Evolutionary conservation across 352 stramenopile species (phyloP), one percentile per base, ranked within the genome.

Genomic region (Pythium plurisporium): DNA sequence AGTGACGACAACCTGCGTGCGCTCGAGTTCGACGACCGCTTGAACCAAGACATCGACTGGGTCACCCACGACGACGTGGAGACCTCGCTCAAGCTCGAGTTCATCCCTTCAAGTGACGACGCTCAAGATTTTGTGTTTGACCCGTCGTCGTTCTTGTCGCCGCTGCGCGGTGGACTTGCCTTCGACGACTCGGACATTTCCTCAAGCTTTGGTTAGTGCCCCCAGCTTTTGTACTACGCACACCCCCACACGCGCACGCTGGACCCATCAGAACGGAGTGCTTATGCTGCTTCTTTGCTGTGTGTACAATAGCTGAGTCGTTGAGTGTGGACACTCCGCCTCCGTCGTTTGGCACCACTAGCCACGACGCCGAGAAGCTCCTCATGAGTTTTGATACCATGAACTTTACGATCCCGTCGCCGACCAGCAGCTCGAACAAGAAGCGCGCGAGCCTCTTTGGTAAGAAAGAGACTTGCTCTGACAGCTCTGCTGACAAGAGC

Each of bases 371-470:
- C 1, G 83, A 93, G 53, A 87, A 84, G 74, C 76, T 93, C 52
- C 67, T 93, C 54, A 93, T 93, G 83, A 91, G 83, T 64, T 93
- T 93, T 61, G 83, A 93, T 53, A 93, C 83, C 37, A 93, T 93
- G 83, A 70, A 77, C 54, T 93, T 91, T 52, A 84, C 74, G 40
- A 86, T 88, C 51, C 83, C 83, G 47, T 93, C 83, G 26, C 83
- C 83, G 7, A 90, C 81, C 19, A 87, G 67, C 50, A 73, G 67
- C 38, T 81, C 77, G 3, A 85, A 65, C 40, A 75, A 57, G 36
- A 74, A 80, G 62, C 72, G 75, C 22, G 59, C 60, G 1, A 71
- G 62, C 38, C 38, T 74, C 37, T 84, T 87, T 37, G 57, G 54
- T 11, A 70, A 74, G 26, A 76, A 76, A 26, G 48, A 77, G 8